Evolutionary conservation across 805 yeast genomes (phyloP), one percentile per base, ranked within the genome.

Genomic region (Kazachstania bromeliacearum): DNA sequence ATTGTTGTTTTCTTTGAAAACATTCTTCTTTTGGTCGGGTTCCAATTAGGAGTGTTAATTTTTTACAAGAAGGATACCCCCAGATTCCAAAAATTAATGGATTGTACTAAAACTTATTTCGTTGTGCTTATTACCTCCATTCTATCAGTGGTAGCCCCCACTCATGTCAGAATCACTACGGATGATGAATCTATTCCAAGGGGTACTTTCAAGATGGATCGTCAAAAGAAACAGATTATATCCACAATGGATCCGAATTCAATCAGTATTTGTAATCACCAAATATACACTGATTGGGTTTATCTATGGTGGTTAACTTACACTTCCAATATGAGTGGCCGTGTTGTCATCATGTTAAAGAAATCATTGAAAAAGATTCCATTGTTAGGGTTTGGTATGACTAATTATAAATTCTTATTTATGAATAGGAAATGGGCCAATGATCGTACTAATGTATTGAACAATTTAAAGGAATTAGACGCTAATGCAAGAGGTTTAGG

Each of bases 241-340:
- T 55, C 62, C 3, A 37, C 36, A n/a, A 48, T 79, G 30, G 56
- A 65, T 6, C 72, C 71, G 15, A 69, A 76, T 27, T 68, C 83
- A 0, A 69, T 89, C 2, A 55, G 80, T 31, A 78, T 88, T 24
- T 75, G 92, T n/a, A 89, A 89, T 54, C 97, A 89, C 59, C 96
- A 88, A 61, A 79, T 89, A 17, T 89, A 89, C 56, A 77, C 89
- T 3, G 98, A 89, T 56, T 89, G 98, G 98, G 68, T 82, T 8
- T 87, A 74, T 48, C 47, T 85, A 37, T 89, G 98, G 98, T 89
- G 84, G 75, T 41, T 83, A 15, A 66, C 83, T 0, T 81, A 84
- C 55, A 70, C 87, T 5, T 73, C 85, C 9, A 57, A 68, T n/a
- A 57, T 78, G 30, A 73, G 79, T 7, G 81, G 80, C 26, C 67